These are phyloP conservation scores for Phascolomyces articulosus DNA, from an alignment of 371 early-diverging fungal genomes.

Conservation along the genomic window DNA sequence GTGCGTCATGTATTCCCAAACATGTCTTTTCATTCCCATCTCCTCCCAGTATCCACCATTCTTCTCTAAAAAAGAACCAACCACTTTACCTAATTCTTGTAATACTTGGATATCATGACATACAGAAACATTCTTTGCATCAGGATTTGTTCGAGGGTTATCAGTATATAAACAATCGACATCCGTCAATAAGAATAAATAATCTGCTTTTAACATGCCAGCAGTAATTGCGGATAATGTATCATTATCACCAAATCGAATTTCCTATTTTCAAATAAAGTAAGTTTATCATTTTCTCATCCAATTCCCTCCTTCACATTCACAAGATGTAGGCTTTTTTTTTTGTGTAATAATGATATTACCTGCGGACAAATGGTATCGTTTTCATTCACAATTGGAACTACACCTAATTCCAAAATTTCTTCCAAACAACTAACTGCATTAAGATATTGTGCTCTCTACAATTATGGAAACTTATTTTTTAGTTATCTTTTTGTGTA, in stretches of 20 bases:
- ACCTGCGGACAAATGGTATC: constrained; percentile 87
- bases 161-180: constrained; percentile 97
- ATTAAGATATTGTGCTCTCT: constrained; percentile 94
- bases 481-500: background rate
- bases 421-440: constrained; percentile 92
- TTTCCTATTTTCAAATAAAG: constrained; percentile 54
- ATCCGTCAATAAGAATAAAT: constrained; percentile 94
- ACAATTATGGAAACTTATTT: constrained; percentile 14
- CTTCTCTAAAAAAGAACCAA: background rate
- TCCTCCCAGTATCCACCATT: background rate
- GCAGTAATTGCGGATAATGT: constrained; percentile 94
- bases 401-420: constrained; percentile 84
- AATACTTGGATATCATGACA: constrained; percentile 84
- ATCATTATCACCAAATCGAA: constrained; percentile 97
- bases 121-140: constrained; percentile 78
- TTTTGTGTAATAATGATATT: constrained; percentile 7
- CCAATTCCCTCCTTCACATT: background rate
- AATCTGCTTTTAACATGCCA: constrained; percentile 95
- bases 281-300: no score
- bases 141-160: constrained; percentile 91
- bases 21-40: no score
- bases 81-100: constrained; percentile 49
- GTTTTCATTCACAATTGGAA: constrained; percentile 98
- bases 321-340: background rate
- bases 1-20: no score